Conservation (phyloP, 1,284 basidiomycete genomes). For the Ustilago vetiveriae region DNA sequence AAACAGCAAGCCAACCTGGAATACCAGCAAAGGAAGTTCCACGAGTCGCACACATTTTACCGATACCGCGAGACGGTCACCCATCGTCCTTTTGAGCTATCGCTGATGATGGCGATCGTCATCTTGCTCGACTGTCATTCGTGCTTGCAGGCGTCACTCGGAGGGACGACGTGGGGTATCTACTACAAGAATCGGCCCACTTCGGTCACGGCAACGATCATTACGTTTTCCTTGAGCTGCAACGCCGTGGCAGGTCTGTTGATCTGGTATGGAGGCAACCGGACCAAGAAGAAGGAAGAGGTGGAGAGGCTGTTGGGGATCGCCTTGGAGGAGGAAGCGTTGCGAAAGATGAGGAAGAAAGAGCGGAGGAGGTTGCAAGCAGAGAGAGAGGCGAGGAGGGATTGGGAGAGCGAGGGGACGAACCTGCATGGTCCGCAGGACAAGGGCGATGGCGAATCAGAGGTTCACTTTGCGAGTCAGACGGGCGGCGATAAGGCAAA, state of each 20-base stretch:
- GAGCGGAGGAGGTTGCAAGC: slow-evolving; percentile 5
- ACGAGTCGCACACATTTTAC: slow-evolving; percentile 75
- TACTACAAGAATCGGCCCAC: slow-evolving; percentile 68
- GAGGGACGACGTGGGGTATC: slow-evolving; percentile 82
- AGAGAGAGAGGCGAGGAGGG: background rate
- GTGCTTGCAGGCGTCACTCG: slow-evolving; percentile 71
- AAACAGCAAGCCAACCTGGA: slow-evolving; percentile 61
- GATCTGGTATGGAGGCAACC: slow-evolving; percentile 80
- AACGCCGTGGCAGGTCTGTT: slow-evolving; percentile 81
- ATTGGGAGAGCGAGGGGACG: slow-evolving; percentile 1
- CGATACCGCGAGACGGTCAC: slow-evolving; percentile 85
- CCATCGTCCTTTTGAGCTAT: slow-evolving; percentile 79
- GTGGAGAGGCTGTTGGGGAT: slow-evolving; percentile 77
- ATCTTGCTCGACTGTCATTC: slow-evolving; percentile 61
- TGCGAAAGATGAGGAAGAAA: slow-evolving; percentile 41
- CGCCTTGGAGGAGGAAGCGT: slow-evolving; percentile 72
- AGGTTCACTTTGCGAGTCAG: background rate
- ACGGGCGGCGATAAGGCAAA: background rate
- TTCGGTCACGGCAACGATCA: slow-evolving; percentile 75
- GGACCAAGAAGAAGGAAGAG: slow-evolving; percentile 79
- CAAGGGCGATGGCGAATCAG: background rate
- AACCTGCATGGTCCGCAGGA: background rate
- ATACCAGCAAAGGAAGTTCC: slow-evolving; percentile 64
- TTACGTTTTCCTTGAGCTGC: slow-evolving; percentile 80
- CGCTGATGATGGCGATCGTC: slow-evolving; percentile 45